Percentiles rank a stretch among this genome's conserved stretches.
phyloP scores from a whole-genome alignment of 2,329 filamentous ascomycete genomes.

The Helotiales sp. region DNA sequence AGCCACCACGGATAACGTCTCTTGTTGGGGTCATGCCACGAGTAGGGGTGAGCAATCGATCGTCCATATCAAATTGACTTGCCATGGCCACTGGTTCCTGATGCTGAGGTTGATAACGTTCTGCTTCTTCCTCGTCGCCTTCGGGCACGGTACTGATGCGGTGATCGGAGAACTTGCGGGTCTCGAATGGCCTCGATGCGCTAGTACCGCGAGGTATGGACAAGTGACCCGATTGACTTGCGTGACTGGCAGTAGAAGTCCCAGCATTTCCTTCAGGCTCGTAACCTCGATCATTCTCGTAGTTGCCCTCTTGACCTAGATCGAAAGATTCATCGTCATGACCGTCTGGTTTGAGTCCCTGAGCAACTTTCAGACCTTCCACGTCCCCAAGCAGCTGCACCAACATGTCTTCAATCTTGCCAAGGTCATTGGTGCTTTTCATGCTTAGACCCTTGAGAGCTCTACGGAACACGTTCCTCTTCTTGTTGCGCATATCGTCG shows the following conservation, averaged over 20 bases:
- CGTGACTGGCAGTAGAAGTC: constrained; percentile 70
- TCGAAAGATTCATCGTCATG: constrained; percentile 66
- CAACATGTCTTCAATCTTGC: constrained; percentile 87
- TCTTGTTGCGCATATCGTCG: constrained; percentile 69
- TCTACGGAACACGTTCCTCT: constrained; percentile 88
- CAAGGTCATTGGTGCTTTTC: constrained; percentile 84
- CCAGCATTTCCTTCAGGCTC: constrained; percentile 81
- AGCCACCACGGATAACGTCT: constrained; percentile 52
- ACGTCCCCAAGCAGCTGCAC: constrained; percentile 91
- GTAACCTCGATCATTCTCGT: constrained; percentile 72
- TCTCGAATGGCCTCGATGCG: constrained; percentile 35
- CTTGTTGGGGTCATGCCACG: constrained; percentile 51
- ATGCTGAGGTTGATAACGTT: no score
- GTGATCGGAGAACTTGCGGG: constrained; percentile 65
- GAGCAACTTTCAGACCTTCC: constrained; percentile 70
- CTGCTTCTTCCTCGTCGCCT: constrained; percentile 62
- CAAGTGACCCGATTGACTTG: constrained; percentile 74
- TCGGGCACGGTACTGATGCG: constrained; percentile 90
- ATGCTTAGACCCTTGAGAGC: constrained; percentile 88
- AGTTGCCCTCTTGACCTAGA: constrained; percentile 60
- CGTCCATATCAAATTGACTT: constrained; percentile 58
- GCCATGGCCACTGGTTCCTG: constrained; percentile 50
- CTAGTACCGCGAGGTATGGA: constrained; percentile 57
- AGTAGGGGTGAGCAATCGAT: constrained; percentile 61
- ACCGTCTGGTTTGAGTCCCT: constrained; percentile 48